These are phyloP conservation scores for Malus hybrid DNA, from an alignment of 331 rosid species.

Conservation along the genomic window DNA sequence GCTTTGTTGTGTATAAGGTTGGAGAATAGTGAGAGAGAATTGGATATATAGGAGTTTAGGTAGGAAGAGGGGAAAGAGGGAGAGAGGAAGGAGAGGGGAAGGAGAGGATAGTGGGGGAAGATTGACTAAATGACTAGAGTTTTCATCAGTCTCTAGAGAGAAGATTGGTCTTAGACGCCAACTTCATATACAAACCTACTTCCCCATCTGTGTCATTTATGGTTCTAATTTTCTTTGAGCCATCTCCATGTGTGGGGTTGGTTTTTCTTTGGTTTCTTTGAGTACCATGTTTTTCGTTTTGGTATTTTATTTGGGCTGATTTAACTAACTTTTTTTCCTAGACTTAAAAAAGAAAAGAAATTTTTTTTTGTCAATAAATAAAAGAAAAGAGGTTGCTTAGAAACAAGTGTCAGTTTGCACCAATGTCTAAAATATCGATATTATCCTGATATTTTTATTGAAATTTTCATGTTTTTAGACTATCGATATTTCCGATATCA, in stretches of 20 bases:
- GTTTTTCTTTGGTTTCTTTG: background rate
- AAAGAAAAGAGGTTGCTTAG: background rate
- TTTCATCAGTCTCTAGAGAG: background rate
- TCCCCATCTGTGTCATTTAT: background rate
- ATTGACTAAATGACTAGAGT: background rate
- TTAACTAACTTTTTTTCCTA: background rate
- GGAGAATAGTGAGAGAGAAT: constrained; percentile 4
- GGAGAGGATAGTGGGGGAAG: constrained; percentile 12
- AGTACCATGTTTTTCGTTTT: background rate
- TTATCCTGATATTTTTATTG: no score
- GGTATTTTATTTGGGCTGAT: background rate
- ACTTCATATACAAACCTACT: background rate
- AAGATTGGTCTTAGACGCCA: constrained; percentile 7
- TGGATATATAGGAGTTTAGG: background rate
- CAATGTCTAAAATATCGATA: no score
- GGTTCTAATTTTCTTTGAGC: background rate
- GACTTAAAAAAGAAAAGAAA: no score
- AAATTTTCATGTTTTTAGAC: no score
- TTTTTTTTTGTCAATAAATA: background rate
- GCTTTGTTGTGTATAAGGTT: constrained; percentile 6
- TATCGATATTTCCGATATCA: no score
- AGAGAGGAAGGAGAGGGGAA: constrained; percentile 15
- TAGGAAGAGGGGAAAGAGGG: background rate
- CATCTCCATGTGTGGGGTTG: background rate
- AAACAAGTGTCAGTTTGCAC: background rate